These are phyloP conservation scores for Microbotryum intermedium DNA, from an alignment of 1,284 basidiomycete genomes.

Conservation along the genomic window DNA sequence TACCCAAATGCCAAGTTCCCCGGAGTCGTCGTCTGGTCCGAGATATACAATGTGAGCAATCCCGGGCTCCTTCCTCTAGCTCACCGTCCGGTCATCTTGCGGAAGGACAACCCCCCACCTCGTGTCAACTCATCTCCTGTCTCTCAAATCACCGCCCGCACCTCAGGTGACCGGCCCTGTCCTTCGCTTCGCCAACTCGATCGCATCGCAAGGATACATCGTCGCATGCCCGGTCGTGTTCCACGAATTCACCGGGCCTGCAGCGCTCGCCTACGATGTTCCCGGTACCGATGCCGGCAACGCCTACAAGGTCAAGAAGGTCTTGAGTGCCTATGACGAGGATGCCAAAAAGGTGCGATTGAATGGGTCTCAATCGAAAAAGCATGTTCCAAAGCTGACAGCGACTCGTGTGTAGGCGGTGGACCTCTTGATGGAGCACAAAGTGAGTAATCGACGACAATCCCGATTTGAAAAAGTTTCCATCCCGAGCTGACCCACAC, in stretches of 20 bases:
- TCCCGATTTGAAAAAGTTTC: slow-evolving; percentile 63
- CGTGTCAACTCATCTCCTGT: background rate
- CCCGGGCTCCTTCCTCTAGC: too few relatives aligned
- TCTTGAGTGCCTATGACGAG: slow-evolving; percentile 22
- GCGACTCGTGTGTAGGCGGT: slow-evolving; percentile 54
- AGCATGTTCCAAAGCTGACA: slow-evolving; percentile 80
- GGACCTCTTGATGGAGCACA: slow-evolving; percentile 36
- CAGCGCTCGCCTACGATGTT: slow-evolving; percentile 72
- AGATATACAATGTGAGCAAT: slow-evolving; percentile 42
- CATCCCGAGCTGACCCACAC: slow-evolving; percentile 50
- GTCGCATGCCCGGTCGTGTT: slow-evolving; percentile 67
- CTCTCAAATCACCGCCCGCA: background rate
- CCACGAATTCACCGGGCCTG: slow-evolving; percentile 76
- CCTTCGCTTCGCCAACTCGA: slow-evolving; percentile 80
- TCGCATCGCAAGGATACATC: slow-evolving; percentile 77
- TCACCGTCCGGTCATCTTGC: too few relatives aligned
- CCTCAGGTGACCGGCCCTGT: slow-evolving; percentile 58
- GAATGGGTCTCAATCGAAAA: slow-evolving; percentile 79
- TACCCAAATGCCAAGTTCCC: slow-evolving; percentile 78
- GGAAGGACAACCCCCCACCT: too few relatives aligned
- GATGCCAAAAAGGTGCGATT: slow-evolving; percentile 56
- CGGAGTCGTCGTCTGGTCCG: slow-evolving; percentile 32
- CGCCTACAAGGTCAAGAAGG: slow-evolving; percentile 60
- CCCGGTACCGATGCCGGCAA: slow-evolving; percentile 78
- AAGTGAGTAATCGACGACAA: slow-evolving; percentile 82